Evolutionary conservation across 495 filamentous ascomycete species (phyloP), one percentile per base, ranked within the genome.

Genomic region (Xylaria sp.): DNA sequence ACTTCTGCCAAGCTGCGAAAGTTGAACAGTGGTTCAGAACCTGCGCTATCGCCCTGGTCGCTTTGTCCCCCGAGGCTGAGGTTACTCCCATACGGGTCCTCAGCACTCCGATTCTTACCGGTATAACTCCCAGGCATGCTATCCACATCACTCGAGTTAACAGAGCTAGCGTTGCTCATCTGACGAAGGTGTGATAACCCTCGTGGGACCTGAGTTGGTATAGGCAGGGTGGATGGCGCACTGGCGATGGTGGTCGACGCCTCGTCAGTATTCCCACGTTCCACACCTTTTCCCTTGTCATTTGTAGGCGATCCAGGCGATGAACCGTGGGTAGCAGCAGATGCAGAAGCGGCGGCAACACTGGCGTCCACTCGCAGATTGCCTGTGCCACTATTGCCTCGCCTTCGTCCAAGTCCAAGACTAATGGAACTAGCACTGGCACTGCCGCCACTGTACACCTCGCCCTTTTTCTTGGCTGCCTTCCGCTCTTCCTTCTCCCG

Each of bases 1-100:
- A 97, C 91, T 70, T 91, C 93, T 4, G 93, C 93, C 33, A 98
- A 83, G 73, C 93, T 97, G 66, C 92, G 85, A 75, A 98, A 97
- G 79, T 97, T 97, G 82, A 97, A 95, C 89, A 97, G 89, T 2
- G 93, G 89, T 74, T 97, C 95, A 0, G 83, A 79, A 58, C 88
- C 86, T 1, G 86, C 81, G 71, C 84, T 88, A 21, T 82, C 80
- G 26, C 79, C 80, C n/a, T 83, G 79, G 21, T 85, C 78, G 46
- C 80, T 84, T 68, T 74, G 84, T 44, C 69, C 80, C 29, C 77
- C 82, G 15, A 81, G 72, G 73, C 75, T 82, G 43, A 78, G 79
- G 62, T 76, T 80, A 76, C 79, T 88, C 74, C 82, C 73, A 75
- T 84, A 72, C 74, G 82, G 71, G 82, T 90, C 71, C 75, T 89